A percentile compares a stretch with the other conserved stretches of the same genome.
Conservation (phyloP, 768 basidiomycete species). For the Naganishia onofrii region DNA sequence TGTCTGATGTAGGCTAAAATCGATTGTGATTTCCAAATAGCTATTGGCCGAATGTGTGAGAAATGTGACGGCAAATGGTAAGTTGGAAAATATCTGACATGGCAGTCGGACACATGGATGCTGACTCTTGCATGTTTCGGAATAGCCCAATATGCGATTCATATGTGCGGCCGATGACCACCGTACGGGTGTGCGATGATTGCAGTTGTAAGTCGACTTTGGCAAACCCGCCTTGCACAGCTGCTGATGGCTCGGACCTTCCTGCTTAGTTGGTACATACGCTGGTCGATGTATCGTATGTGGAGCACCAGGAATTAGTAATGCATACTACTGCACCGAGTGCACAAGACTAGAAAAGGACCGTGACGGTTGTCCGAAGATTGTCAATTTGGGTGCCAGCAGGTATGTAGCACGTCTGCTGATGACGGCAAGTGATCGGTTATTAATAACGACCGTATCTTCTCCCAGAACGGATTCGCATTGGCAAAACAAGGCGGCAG, state of each 20-base stretch:
- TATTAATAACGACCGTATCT: neutral
- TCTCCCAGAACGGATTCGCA: constrained; percentile 19
- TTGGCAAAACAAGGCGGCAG: constrained; percentile 22
- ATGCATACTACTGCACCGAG: constrained; percentile 98
- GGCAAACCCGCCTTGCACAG: neutral
- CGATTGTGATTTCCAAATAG: constrained; percentile 56
- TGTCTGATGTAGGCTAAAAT: neutral
- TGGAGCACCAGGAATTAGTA: constrained; percentile 92
- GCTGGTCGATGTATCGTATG: constrained; percentile 98
- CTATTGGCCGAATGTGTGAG: constrained; percentile 96
- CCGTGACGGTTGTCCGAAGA: constrained; percentile 94
- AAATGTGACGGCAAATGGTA: constrained; percentile 99
- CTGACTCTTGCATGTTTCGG: neutral
- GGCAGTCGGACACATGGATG: neutral
- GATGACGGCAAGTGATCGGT: no score
- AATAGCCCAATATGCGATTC: constrained; percentile 94
- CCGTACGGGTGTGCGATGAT: constrained; percentile 98
- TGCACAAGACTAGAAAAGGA: constrained; percentile 89
- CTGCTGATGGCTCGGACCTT: neutral
- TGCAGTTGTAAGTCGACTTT: constrained; percentile 82
- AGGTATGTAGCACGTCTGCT: neutral
- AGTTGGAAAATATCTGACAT: constrained; percentile 37
- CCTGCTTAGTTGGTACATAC: constrained; percentile 59
- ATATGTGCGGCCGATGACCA: constrained; percentile 95
- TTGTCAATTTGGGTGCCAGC: constrained; percentile 44